Evolutionary conservation across 768 basidiomycete species (phyloP).

Genomic region (Dentipellis fragilis): DNA sequence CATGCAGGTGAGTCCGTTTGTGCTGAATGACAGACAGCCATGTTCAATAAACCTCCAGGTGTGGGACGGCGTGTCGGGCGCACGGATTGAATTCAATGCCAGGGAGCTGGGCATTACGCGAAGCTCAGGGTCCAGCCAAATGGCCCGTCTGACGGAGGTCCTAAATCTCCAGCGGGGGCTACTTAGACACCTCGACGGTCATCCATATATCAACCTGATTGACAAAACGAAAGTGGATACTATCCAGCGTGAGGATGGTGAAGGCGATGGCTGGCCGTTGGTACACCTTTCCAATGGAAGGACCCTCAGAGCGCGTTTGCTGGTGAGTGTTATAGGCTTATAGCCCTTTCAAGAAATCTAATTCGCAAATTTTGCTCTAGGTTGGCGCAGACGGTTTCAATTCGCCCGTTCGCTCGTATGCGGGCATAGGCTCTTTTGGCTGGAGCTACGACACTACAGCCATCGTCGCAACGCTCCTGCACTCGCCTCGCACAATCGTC

Average conservation of each 20-base stretch:
- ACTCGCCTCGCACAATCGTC: conserved; percentile 49
- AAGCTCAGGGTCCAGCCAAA: conserved; percentile 27
- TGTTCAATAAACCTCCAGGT: conserved; percentile 35
- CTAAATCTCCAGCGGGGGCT: conserved; percentile 85
- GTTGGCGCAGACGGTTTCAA: conserved; percentile 95
- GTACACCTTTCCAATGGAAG: conserved; percentile 63
- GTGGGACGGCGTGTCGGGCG: conserved; percentile 86
- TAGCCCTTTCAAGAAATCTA: background rate
- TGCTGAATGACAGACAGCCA: background rate
- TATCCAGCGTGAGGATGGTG: conserved; percentile 42
- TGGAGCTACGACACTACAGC: conserved; percentile 88
- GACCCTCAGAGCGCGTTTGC: conserved; percentile 58
- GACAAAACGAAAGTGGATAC: conserved; percentile 68
- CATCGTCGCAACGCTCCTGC: conserved; percentile 80
- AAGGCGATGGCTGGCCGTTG: conserved; percentile 66
- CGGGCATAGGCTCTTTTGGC: conserved; percentile 78
- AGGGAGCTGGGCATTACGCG: conserved; percentile 29
- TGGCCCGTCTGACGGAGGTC: conserved; percentile 88
- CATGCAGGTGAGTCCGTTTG: conserved; percentile 56
- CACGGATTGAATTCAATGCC: conserved; percentile 64
- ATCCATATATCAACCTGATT: conserved; percentile 48
- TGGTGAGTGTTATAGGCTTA: conserved; percentile 35
- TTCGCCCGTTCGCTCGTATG: conserved; percentile 84
- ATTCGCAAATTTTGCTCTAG: conserved; percentile 26
- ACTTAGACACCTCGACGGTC: conserved; percentile 46